phyloP scores from a whole-genome alignment of 1,284 basidiomycete species.

The Trichosporon sp. region DNA sequence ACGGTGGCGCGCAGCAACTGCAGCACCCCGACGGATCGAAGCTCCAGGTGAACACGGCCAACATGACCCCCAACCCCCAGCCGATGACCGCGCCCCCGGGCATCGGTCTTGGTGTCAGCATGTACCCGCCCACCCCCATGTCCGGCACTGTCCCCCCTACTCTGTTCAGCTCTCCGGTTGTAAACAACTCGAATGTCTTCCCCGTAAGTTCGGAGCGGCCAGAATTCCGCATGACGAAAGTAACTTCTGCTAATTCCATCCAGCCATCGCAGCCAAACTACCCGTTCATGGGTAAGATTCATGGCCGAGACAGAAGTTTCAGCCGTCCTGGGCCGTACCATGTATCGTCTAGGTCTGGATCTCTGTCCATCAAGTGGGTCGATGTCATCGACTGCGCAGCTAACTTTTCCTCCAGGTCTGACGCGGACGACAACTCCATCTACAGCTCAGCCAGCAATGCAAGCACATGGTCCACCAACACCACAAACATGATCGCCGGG shows the following conservation, averaged over 20 bases:
- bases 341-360: slow-evolving; percentile 29
- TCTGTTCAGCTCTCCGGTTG: neutral
- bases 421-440: slow-evolving; percentile 31
- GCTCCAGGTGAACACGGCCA: neutral
- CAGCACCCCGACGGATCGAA: slow-evolving; percentile 1
- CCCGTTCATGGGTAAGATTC: slow-evolving; percentile 14
- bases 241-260: neutral
- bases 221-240: neutral
- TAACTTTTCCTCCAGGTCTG: slow-evolving; percentile 27
- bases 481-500: slow-evolving; percentile 21
- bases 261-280: slow-evolving; percentile 3
- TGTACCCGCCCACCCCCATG: neutral
- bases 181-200: neutral
- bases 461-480: slow-evolving; percentile 29
- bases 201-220: neutral
- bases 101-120: neutral
- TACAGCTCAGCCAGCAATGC: slow-evolving; percentile 25
- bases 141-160: neutral
- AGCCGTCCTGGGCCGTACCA: slow-evolving; percentile 34
- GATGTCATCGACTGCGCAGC: neutral
- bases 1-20: neutral
- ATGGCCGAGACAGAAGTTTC: slow-evolving; percentile 23
- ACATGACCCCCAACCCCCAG: neutral
- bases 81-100: neutral
- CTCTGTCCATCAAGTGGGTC: slow-evolving; percentile 31